Percentiles rank a stretch among this genome's conserved stretches.
phyloP scores from a whole-genome alignment of 805 yeast genomes.

The Nadsonia fulvescens region DNA sequence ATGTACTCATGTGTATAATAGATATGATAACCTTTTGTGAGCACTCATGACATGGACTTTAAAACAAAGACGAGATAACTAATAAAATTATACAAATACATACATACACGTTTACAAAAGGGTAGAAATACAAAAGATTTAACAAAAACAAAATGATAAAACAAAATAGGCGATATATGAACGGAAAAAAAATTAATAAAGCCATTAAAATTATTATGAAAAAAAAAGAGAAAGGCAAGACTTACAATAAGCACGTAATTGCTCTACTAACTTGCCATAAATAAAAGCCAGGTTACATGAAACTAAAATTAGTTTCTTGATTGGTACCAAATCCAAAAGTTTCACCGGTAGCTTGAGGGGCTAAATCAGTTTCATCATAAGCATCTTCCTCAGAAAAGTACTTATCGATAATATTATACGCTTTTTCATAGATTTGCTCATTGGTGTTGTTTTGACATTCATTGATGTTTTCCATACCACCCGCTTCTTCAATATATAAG shows the following conservation, averaged over 20 bases:
- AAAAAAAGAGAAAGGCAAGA: too few species aligned
- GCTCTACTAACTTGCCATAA: too few species aligned
- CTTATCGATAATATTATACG: conserved; percentile 75
- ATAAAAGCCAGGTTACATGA: too few species aligned
- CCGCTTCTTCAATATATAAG: conserved; percentile 87
- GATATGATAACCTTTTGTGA: neutral
- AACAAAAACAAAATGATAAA: too few species aligned
- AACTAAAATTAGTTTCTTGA: conserved; percentile 37
- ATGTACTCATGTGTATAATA: neutral
- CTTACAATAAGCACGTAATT: too few species aligned
- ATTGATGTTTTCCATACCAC: conserved; percentile 92
- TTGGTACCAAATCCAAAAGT: conserved; percentile 77
- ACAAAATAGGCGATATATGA: too few species aligned
- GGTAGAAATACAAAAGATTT: too few species aligned
- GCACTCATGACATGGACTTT: neutral
- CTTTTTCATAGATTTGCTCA: conserved; percentile 82
- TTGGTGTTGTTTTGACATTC: conserved; percentile 84
- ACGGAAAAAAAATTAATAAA: too few species aligned
- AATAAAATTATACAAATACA: neutral
- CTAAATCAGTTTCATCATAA: conserved; percentile 40
- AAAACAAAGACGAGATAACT: neutral
- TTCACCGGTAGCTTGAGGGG: conserved; percentile 64
- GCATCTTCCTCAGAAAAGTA: conserved; percentile 77
- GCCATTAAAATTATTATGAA: too few species aligned
- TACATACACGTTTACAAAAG: too few species aligned